phyloP scores from a whole-genome alignment of 2,329 filamentous ascomycete genomes.

The Aureobasidium sp. region DNA sequence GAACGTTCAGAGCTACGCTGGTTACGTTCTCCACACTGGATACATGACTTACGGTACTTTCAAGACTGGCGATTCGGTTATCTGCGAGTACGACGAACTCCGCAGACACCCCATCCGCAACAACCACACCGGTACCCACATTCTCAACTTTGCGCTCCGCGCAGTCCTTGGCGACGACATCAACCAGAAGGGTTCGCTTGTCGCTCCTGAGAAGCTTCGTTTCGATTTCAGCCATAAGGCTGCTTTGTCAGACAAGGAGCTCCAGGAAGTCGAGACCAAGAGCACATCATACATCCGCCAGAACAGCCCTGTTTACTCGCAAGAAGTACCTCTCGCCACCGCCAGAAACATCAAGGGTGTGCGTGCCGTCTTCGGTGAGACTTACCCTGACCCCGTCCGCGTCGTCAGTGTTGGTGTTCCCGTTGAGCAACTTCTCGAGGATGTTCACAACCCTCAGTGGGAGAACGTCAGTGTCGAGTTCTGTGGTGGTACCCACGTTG shows the following conservation, averaged over 20 bases:
- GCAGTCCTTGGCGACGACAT: conserved; percentile 87
- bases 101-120: conserved; percentile 86
- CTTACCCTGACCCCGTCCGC: conserved; percentile 92
- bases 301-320: conserved; percentile 72
- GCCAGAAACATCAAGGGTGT: conserved; percentile 81
- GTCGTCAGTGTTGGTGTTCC: conserved; percentile 91
- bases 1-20: conserved; percentile 86
- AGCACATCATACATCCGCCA: conserved; percentile 84
- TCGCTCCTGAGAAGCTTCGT: conserved; percentile 91
- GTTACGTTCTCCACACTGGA: conserved; percentile 91
- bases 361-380: conserved; percentile 94
- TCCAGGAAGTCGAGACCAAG: conserved; percentile 79
- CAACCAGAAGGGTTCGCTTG: conserved; percentile 90
- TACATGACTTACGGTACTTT: conserved; percentile 80
- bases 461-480: conserved; percentile 86
- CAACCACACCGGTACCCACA: conserved; percentile 95
- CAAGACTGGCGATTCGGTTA: conserved; percentile 70
- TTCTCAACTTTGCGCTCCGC: conserved; percentile 87
- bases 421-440: conserved; percentile 73
- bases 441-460: conserved; percentile 78
- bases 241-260: conserved; percentile 64
- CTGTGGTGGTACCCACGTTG: conserved; percentile 93
- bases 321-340: conserved; percentile 75
- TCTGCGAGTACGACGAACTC: conserved; percentile 89
- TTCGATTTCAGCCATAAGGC: conserved; percentile 97